Evolutionary conservation across 306 rosid genomes (phyloP), one percentile per base, ranked within the genome.

Genomic region (Dalbergia cochinchinensis): DNA sequence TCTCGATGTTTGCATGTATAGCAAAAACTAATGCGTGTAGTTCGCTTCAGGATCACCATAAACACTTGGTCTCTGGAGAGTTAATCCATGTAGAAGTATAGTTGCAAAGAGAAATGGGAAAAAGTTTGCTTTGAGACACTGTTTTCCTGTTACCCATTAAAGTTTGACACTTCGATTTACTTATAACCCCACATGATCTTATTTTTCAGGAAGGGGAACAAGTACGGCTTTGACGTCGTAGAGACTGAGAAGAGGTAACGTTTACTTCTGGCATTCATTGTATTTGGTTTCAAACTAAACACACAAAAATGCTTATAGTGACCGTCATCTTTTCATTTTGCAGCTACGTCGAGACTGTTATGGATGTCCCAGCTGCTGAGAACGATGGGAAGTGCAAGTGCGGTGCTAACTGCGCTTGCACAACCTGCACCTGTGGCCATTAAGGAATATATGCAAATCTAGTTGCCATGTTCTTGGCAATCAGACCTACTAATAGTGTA

Each of bases 371-470:
- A 39, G 91, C 88, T 7, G 94, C 87, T 3, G 97, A 92, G 90
- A 57, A 88, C 57, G 83, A 61, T 1, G 94, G 94, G 59, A 87
- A 86, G 50, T 94, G 98, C 98, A 94, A 83, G 82, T 92, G 98
- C 42, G 94, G 94, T 20, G 0, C 89, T 35, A 71, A 19, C 94
- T 91, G 98, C 88, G 0, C 77, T 47, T 91, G 95, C 47, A 55
- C 11, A 19, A 45, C 82, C 88, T 91, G 98, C 89, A 69, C 83
- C 35, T 94, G 98, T 39, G 88, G 89, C 65, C 60, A 77, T 9
- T 92, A 82, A 88, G 69, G 53, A 66, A 26, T 26, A 26, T 26
- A 26, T 26, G 31, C 31, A 26, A 26, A 26, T 26, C 31, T 15
- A 35, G 65, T 31, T 81, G 83, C 82, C 81, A 53, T 41, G 61